Base-by-base conservation (phyloP, 768 basidiomycete species). In the Boletus vermiculosoides region DNA sequence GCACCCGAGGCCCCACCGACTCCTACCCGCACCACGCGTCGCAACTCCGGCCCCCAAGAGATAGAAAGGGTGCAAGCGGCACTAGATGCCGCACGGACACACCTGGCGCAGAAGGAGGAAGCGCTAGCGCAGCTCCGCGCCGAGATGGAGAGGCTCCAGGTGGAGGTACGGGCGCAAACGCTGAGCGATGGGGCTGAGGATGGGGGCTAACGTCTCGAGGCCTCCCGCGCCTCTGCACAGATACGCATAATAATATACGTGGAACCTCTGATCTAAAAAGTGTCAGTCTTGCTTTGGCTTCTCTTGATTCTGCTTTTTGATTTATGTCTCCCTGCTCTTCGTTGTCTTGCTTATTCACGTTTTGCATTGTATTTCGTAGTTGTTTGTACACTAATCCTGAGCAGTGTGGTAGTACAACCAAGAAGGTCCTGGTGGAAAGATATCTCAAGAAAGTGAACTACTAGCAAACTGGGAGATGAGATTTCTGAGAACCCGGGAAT, bases 71-170 rank as follows among this genome's bases (percentile, higher is more conserved):
- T 70, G 25, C 64, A 66, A 30, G 62, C 34, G 5, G 63, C 52
- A 9, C 56, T 72, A 5, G 63, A 62, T 25, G 58, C 52, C 7
- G 71, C 68, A 15, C 61, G 57, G 28, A 51, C 53, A 2, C 65
- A 60, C 30, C 52, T 72, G 11, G 48, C 55, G 5, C 50, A 64
- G 53, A 72, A 70, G 25, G 66, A 72, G 44, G 57, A 55, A 22
- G 53, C 54, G 8, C 48, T 73, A 9, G 52, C 25, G 18, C 55
- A 59, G 13, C 61, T 71, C n/a, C 68, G 56, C 12, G 25, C 31
- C 2, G 64, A 73, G 37, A 57, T 68, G 66, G 60, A 62, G 45
- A 48, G 48, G n/a, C 56, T 66, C 45, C 64, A 49, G 37, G 53
- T 33, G 12, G 58, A 63, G 44, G 23, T 63, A 2, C 51, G 49